A percentile compares a stretch with the other conserved stretches of the same genome.
These are phyloP conservation scores for Neopestalotiopsis sp. DNA, from an alignment of 2,329 filamentous ascomycete species.

Conservation along the genomic window DNA sequence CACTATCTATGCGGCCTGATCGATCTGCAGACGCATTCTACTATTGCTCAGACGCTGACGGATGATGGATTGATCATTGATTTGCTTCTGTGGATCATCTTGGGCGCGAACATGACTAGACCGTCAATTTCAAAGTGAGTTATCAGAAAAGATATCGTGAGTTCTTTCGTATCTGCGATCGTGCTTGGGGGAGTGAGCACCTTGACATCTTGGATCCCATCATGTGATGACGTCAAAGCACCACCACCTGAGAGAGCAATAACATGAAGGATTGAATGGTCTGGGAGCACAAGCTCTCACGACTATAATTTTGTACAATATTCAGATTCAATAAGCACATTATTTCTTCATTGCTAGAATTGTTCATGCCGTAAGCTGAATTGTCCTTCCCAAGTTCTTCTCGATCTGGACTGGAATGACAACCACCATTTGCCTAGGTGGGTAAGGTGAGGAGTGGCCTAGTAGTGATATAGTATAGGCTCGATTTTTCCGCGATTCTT, in stretches of 20 bases:
- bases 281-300: too few relatives aligned
- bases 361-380: background rate
- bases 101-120: background rate
- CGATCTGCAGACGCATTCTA: background rate
- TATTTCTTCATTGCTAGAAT: background rate
- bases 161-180: background rate
- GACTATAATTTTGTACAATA: background rate
- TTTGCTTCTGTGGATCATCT: background rate
- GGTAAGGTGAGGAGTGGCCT: background rate
- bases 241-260: background rate
- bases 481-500: too few relatives aligned
- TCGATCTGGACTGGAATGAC: background rate
- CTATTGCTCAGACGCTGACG: background rate
- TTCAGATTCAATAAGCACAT: background rate
- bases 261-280: background rate
- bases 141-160: background rate
- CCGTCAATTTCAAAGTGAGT: background rate
- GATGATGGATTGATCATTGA: background rate
- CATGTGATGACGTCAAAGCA: background rate
- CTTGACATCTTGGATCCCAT: background rate
- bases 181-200: background rate
- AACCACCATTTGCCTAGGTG: background rate
- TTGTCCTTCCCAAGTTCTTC: background rate
- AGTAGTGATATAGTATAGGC: too few relatives aligned
- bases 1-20: conserved; percentile 1